Percentiles rank a stretch among this genome's conserved stretches.
These are phyloP conservation scores for Brettanomyces bruxellensis DNA, from an alignment of 805 yeast genomes.

Conservation along the genomic window DNA sequence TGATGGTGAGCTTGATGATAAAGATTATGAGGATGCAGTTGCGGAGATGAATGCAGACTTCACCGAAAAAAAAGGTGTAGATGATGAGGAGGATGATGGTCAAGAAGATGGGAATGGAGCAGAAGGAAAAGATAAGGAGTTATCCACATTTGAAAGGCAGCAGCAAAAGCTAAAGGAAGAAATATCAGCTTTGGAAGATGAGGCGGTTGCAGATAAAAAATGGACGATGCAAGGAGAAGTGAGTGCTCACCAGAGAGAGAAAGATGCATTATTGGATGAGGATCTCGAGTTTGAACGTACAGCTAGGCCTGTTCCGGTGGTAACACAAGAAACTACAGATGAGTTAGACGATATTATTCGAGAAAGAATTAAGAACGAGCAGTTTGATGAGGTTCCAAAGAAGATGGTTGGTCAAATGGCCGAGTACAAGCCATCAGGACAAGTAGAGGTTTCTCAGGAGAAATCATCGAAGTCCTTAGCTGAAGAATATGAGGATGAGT, in stretches of 20 bases:
- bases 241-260: conserved; percentile 68
- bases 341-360: conserved; percentile 82
- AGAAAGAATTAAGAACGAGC: conserved; percentile 62
- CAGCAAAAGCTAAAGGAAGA: conserved; percentile 70
- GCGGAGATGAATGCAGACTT: conserved; percentile 56
- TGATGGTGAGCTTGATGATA: conserved; percentile 43
- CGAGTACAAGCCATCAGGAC: conserved; percentile 44
- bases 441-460: conserved; percentile 66
- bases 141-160: conserved; percentile 78
- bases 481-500: conserved; percentile 85
- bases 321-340: conserved; percentile 83
- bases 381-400: conserved; percentile 80
- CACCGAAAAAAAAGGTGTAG: conserved; percentile 31
- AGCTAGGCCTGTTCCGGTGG: conserved; percentile 92
- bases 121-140: conserved; percentile 17
- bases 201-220: conserved; percentile 79
- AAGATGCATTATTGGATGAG: conserved; percentile 71
- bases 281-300: conserved; percentile 80
- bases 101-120: conserved; percentile 22
- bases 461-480: conserved; percentile 86
- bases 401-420: conserved; percentile 60
- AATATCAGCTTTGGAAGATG: conserved; percentile 72
- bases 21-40: conserved; percentile 53
- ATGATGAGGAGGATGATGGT: conserved; percentile 26
- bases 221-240: conserved; percentile 97